Base-by-base conservation (phyloP, 164 flowering plant species). In the Litsea cubeba region DNA sequence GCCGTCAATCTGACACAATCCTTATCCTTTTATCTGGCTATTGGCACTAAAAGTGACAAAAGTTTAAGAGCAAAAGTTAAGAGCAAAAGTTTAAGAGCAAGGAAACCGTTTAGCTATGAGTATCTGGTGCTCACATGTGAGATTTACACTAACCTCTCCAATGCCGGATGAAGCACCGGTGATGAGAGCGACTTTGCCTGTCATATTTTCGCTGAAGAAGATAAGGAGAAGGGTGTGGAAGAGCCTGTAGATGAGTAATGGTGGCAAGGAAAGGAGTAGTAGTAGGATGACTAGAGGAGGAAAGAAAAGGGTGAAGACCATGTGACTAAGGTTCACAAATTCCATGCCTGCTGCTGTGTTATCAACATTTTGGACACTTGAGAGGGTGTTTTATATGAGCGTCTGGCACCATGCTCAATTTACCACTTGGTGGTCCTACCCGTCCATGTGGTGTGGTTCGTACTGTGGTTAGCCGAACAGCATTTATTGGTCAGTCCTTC, bases 161-260 rank as follows among this genome's bases (percentile, higher is more conserved):
- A 75, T 62, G 69, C 77, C 77, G 12, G 77, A 69, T 24, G 77
- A 75, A 23, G 77, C 77, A 5, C 77, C 77, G 2, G 77, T 75
- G 68, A 75, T 62, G 69, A 75, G 68, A n/a, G 64, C 70, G 22
- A 75, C 77, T 67, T 75, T 75, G 68, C 46, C 62, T 15, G 28
- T 17, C 25, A 75, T 50, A 63, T 70, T 64, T 24, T 70, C 77
- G 18, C 22, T 1, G 26, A 25, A 12, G n/a, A 25, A 40, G 62
- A 23, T 32, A 26, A 1, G 24, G 68, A 66, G 10, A 28, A 75
- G 20, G 49, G 10, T 63, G 17, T 12, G 66, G 69, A 75, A 12
- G 62, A 28, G 68, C 69, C 70, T 75, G 62, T n/a, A 75, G 22
- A 63, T 6, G 8, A 46, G 5, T 62, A 32, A 75, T 6, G 63